Percentiles rank a stretch among this genome's conserved stretches.
These are phyloP conservation scores for Quercus berberidifolia DNA, from an alignment of 306 rosid species.

Conservation along the genomic window DNA sequence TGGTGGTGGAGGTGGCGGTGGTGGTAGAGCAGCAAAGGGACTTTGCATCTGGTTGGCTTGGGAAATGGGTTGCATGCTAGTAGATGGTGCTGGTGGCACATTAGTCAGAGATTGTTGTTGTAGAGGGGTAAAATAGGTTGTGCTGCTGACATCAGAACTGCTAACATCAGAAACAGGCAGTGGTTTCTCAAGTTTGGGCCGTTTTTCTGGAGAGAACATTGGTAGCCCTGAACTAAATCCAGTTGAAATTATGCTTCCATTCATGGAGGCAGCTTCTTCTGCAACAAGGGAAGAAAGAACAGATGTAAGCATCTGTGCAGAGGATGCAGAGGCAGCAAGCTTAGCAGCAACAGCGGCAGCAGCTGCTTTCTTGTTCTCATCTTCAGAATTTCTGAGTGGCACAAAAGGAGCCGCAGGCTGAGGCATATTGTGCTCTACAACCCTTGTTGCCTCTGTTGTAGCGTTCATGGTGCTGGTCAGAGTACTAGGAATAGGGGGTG, in stretches of 20 bases:
- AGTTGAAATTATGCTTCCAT: constrained; percentile 41
- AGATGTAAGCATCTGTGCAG: constrained; percentile 89
- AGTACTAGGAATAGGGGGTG: constrained; percentile 8
- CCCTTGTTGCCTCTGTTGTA: constrained; percentile 39
- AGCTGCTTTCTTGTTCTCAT: constrained; percentile 75
- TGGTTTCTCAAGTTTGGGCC: constrained; percentile 68
- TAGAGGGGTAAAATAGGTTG: constrained; percentile 43
- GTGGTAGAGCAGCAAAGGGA: constrained; percentile 44
- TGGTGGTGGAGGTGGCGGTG: constrained; percentile 34
- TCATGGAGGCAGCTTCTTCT: constrained; percentile 85
- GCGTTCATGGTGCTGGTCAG: constrained; percentile 18
- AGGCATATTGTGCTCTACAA: constrained; percentile 38
- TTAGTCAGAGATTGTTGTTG: constrained; percentile 44
- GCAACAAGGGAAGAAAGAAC: constrained; percentile 90
- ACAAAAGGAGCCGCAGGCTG: constrained; percentile 50
- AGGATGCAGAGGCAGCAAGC: constrained; percentile 89
- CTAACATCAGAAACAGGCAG: constrained; percentile 45
- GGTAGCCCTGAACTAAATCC: constrained; percentile 52
- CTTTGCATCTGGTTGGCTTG: constrained; percentile 56
- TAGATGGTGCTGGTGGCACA: constrained; percentile 36
- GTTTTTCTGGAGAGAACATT: constrained; percentile 65
- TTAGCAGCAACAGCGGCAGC: constrained; percentile 93
- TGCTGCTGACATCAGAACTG: constrained; percentile 40
- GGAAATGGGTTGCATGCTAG: constrained; percentile 41
- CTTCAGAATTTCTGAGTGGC: constrained; percentile 56